A percentile compares a stretch with the other conserved stretches of the same genome.
These are phyloP conservation scores for Geotrichum citri-aurantii DNA, from an alignment of 1,139 yeast genomes.

Conservation along the genomic window DNA sequence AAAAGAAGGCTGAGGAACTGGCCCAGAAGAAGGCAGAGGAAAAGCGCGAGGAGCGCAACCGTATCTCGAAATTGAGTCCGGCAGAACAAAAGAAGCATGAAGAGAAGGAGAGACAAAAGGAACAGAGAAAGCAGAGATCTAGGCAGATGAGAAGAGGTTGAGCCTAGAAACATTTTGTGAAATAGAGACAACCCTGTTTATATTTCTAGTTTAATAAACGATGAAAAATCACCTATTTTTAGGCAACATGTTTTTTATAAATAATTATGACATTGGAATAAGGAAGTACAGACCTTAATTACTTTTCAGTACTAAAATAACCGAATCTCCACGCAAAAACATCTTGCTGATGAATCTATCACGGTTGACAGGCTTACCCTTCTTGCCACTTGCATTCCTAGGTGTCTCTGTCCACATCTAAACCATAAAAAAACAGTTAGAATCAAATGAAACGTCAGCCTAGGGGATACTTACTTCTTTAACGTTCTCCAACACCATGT, in stretches of 20 bases:
- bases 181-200: neutral
- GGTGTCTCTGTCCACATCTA: slow-evolving; percentile 72
- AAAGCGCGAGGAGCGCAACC: slow-evolving; percentile 53
- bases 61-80: slow-evolving; percentile 52
- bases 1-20: slow-evolving; percentile 57
- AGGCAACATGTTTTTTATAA: too few species aligned
- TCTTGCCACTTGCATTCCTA: slow-evolving; percentile 60
- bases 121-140: slow-evolving; percentile 46
- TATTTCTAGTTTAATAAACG: neutral
- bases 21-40: slow-evolving; percentile 65
- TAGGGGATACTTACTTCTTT: slow-evolving; percentile 49
- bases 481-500: slow-evolving; percentile 86
- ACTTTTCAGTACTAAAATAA: slow-evolving; percentile 60
- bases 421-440: neutral
- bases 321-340: slow-evolving; percentile 94
- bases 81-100: slow-evolving; percentile 62
- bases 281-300: slow-evolving; percentile 20
- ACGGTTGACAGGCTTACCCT: slow-evolving; percentile 60
- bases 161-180: neutral
- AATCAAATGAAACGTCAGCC: neutral
- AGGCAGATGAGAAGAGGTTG: slow-evolving; percentile 36
- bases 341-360: slow-evolving; percentile 86
- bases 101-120: slow-evolving; percentile 60
- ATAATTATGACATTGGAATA: slow-evolving; percentile 44
- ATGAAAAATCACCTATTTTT: neutral